phyloP scores from a whole-genome alignment of 805 yeast species.

The Lipomyces kockii region DNA sequence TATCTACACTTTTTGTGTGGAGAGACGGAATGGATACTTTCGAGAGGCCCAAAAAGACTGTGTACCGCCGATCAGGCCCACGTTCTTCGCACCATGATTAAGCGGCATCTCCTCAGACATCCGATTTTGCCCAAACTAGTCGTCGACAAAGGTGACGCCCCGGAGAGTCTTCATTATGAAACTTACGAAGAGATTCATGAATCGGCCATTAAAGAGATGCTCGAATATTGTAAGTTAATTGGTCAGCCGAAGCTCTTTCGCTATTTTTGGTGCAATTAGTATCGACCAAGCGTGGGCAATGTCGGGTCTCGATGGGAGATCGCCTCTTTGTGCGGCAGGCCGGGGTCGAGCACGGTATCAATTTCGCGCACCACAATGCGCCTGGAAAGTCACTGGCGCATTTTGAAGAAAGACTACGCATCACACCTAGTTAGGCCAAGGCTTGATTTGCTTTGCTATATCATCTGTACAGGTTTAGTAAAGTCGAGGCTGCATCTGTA shows the following conservation, averaged over 20 bases:
- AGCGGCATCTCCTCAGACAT: background rate
- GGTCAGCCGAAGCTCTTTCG: background rate
- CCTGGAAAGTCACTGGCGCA: background rate
- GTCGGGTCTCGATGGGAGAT: background rate
- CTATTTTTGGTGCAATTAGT: background rate
- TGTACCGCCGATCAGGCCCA: background rate
- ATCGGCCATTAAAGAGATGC: background rate
- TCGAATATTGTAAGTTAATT: background rate
- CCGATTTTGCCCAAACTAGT: background rate
- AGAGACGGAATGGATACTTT: background rate
- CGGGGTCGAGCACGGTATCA: background rate
- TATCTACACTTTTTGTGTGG: background rate
- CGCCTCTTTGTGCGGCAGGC: background rate
- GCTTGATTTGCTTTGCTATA: background rate
- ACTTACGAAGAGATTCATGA: background rate
- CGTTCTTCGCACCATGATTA: background rate
- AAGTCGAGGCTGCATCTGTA: background rate
- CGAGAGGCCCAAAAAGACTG: background rate
- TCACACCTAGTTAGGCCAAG: background rate
- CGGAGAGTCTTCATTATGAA: background rate
- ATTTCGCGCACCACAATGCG: slow-evolving; percentile 1
- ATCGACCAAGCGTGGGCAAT: background rate
- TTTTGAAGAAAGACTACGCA: background rate
- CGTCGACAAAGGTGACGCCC: background rate
- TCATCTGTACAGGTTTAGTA: background rate